A percentile compares a stretch with the other conserved stretches of the same genome.
Evolutionary conservation across 2,329 filamentous ascomycete genomes (phyloP).

Genomic region (Metarhizium rileyi): DNA sequence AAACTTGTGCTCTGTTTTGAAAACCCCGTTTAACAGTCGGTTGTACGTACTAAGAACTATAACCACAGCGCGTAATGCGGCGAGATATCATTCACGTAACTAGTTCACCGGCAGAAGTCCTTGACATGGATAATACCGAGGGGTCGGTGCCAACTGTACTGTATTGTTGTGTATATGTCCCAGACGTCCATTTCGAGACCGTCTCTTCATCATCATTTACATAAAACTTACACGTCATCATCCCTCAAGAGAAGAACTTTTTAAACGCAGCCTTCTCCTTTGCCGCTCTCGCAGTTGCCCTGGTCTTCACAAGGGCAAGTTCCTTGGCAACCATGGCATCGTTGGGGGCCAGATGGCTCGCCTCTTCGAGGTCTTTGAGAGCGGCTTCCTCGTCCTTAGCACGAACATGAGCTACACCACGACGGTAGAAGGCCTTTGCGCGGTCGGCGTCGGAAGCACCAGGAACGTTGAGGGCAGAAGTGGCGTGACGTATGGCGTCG

Average conservation of each 20-base stretch:
- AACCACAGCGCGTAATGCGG: too few relatives aligned
- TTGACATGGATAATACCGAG: too few relatives aligned
- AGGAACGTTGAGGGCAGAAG: conserved; percentile 59
- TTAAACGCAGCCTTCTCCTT: conserved; percentile 90
- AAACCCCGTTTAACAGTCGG: too few relatives aligned
- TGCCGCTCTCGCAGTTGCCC: conserved; percentile 59
- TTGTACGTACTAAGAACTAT: too few relatives aligned
- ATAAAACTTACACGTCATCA: background rate
- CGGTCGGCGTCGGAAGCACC: conserved; percentile 64
- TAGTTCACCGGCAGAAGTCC: too few relatives aligned
- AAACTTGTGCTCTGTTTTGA: background rate
- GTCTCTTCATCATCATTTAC: background rate
- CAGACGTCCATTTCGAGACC: background rate
- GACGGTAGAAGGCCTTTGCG: conserved; percentile 82
- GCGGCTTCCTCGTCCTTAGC: conserved; percentile 81
- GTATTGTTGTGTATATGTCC: background rate
- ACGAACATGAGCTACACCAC: conserved; percentile 63
- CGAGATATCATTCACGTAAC: too few relatives aligned
- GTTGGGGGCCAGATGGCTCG: conserved; percentile 61
- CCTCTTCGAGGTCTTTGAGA: conserved; percentile 63
- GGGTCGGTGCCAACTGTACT: background rate
- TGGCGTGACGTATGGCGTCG: conserved; percentile 61
- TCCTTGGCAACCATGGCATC: conserved; percentile 70
- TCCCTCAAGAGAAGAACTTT: conserved; percentile 65
- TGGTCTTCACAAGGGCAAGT: conserved; percentile 68